A percentile compares a stretch with the other conserved stretches of the same genome.
Evolutionary conservation across 202 grass and related monocot species (phyloP).

Genomic region (Saccharum hybrid): DNA sequence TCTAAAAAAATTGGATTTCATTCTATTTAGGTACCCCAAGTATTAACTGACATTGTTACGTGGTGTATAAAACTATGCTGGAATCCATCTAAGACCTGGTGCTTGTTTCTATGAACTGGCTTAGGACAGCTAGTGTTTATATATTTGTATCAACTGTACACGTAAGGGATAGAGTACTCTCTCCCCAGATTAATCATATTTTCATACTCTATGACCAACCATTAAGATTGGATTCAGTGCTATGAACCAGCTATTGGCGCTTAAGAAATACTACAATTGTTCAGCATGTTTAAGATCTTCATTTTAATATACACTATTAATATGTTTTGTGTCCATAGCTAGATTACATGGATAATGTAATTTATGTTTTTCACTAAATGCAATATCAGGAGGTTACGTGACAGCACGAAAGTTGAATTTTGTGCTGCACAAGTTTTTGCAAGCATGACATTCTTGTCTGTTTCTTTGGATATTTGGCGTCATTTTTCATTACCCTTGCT

Average conservation of each 20-base stretch:
- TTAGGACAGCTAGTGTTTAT: not conserved
- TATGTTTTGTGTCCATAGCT: not conserved
- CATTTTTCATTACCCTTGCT: conserved; percentile 26
- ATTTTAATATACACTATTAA: not conserved
- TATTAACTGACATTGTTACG: not conserved
- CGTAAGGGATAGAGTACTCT: not conserved
- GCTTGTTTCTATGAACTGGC: not conserved
- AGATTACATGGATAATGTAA: not conserved
- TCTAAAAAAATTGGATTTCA: conserved; percentile 5
- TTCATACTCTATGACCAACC: not conserved
- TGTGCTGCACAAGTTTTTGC: conserved; percentile 7
- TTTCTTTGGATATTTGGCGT: conserved; percentile 25
- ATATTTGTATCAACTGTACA: not conserved
- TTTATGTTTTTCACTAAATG: not conserved
- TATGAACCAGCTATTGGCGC: not conserved
- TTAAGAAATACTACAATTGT: not conserved
- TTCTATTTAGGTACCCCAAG: not conserved
- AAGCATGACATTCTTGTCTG: not conserved
- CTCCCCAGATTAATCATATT: not conserved
- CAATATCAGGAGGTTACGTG: not conserved
- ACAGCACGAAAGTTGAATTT: not conserved
- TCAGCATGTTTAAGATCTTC: not conserved
- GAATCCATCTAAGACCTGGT: not conserved
- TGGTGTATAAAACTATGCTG: not conserved
- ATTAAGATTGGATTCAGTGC: conserved; percentile 6